Base-by-base conservation (phyloP, 768 basidiomycete genomes). In the Leucocoprinus sp. region DNA sequence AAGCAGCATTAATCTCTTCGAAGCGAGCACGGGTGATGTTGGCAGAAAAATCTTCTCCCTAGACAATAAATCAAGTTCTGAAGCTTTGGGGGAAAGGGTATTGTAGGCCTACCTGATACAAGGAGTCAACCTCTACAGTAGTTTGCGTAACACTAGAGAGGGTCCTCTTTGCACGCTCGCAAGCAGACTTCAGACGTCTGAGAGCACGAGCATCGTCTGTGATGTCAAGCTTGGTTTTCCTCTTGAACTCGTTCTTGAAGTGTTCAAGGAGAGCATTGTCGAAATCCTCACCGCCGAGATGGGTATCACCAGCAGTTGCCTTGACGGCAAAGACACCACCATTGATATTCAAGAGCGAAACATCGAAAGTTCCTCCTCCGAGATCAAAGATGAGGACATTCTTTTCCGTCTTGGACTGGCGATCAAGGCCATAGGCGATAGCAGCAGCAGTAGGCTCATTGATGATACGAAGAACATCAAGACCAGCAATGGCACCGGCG, bases 211-310 rank as follows among this genome's bases (percentile, higher is more conserved):
- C 75, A 71, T 99, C 95, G 38, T 89, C 90, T 31, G 91, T 91
- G 66, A 99, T 93, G 65, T 99, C 96, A 61, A 83, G 81, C 74
- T 97, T 95, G 60, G 84, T 81, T 78, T 98, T 98, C 58, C 78
- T 77, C 80, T 95, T 90, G 83, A 99, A 99, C 74, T 99, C 96
- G 65, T 85, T 87, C 80, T 95, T 95, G 87, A 99, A 98, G 78
- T 93, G 89, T 43, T 99, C 92, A 52, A 98, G 70, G 54, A 99
- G 82, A 63, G 90, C 80, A 71, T 99, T 99, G 71, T 99, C 96
- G 61, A 99, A 99, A 67, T 98, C 96, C 72, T 99, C 96, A 72
- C 96, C 96, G 73, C 95, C 96, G 65, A 98, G 75, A 70, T 98
- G 96, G 55, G 96, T 99, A 68, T 98, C 93, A 73, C 96, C 96